phyloP scores from a whole-genome alignment of 2,329 filamentous ascomycete genomes.

The Aspergillus sp. region DNA sequence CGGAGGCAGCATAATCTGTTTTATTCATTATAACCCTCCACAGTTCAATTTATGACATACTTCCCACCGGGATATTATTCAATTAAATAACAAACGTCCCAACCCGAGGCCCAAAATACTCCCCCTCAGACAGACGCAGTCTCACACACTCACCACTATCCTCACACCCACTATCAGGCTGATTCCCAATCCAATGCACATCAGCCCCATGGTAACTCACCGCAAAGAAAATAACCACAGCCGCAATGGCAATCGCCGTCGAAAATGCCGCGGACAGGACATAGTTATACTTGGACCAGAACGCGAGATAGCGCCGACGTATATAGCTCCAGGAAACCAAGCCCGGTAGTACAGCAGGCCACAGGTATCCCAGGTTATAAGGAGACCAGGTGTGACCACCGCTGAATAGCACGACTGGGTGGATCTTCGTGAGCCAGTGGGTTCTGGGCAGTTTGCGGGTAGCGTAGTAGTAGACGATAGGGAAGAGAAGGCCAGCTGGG shows the following conservation, averaged over 20 bases:
- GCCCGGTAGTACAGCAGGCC: not conserved
- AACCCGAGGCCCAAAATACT: not conserved
- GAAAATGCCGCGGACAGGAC: conserved; percentile 38
- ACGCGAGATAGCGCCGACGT: not conserved
- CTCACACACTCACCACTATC: not conserved
- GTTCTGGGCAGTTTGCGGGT: not conserved
- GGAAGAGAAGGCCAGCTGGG: conserved; percentile 2
- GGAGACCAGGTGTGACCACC: not conserved
- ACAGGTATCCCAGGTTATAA: conserved; percentile 8
- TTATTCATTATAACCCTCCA: no score
- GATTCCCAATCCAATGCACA: not conserved
- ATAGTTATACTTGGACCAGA: conserved; percentile 31
- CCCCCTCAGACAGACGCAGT: not conserved
- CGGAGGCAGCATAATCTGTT: no score
- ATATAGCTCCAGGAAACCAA: not conserved
- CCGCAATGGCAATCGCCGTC: conserved; percentile 35
- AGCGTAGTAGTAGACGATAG: conserved; percentile 4
- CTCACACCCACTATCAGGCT: not conserved
- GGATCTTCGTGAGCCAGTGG: not conserved
- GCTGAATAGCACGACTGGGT: not conserved
- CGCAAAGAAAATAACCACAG: conserved; percentile 39
- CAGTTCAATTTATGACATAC: no score
- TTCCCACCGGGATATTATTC: no score
- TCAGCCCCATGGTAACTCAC: not conserved
- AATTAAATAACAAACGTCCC: not conserved